phyloP scores from a whole-genome alignment of 202 grass and related monocot species.

The Carex sylvatica region DNA sequence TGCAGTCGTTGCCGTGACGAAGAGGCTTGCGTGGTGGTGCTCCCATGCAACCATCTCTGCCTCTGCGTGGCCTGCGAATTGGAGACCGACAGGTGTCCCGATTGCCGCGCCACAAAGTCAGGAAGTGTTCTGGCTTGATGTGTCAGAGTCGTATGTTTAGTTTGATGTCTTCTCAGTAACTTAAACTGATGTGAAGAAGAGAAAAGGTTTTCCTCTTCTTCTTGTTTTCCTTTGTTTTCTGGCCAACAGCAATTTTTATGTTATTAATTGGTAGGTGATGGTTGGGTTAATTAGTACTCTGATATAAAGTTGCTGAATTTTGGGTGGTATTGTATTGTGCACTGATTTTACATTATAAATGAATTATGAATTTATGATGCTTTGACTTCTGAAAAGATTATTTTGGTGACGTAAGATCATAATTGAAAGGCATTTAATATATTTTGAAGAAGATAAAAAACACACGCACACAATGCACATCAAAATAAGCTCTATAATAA shows the following conservation, averaged over 20 bases:
- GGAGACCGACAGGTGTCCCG: neutral
- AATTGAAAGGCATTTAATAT: no score
- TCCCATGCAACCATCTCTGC: conserved; percentile 2
- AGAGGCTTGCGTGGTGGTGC: neutral
- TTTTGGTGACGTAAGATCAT: no score
- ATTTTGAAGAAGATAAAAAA: no score
- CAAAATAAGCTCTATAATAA: no score
- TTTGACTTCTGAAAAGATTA: neutral
- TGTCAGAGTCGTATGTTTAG: neutral
- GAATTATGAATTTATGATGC: neutral
- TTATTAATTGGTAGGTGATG: neutral
- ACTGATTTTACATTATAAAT: neutral
- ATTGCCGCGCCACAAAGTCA: neutral
- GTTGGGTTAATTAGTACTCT: neutral
- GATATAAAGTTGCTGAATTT: no score
- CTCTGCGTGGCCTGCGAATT: neutral
- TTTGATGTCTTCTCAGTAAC: neutral
- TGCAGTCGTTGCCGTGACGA: neutral
- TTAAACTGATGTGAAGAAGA: neutral
- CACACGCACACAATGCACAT: no score
- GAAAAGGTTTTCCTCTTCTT: neutral
- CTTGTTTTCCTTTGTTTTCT: neutral
- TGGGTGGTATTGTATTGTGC: neutral
- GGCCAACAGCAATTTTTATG: neutral
- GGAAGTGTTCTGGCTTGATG: neutral